A percentile compares a stretch with the other conserved stretches of the same genome.
Conservation (phyloP, 257 asterid genomes). For the Solanum bukasovii region DNA sequence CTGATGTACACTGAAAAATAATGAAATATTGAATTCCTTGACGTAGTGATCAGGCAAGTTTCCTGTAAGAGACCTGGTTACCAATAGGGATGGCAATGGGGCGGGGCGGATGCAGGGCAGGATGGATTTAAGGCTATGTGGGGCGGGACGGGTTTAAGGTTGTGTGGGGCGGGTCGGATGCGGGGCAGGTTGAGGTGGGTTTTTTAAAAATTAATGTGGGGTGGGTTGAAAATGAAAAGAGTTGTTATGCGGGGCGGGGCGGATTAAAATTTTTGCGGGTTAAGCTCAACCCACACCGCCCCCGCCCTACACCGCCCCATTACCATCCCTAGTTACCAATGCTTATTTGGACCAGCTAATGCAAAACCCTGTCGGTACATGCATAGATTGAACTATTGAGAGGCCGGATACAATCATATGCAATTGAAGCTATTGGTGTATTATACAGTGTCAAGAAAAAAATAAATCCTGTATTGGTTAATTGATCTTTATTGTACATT, state of each 20-base stretch:
- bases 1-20: not conserved
- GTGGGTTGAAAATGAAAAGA: too few species aligned
- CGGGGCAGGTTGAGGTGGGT: too few species aligned
- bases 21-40: not conserved
- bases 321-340: not conserved
- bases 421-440: not conserved
- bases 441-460: not conserved
- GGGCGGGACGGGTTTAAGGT: too few species aligned
- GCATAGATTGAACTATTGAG: not conserved
- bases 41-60: not conserved
- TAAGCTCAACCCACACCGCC: too few species aligned
- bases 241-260: too few species aligned
- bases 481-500: not conserved
- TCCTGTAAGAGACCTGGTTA: not conserved
- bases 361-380: not conserved
- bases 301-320: too few species aligned
- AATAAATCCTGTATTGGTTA: not conserved
- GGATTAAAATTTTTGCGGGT: too few species aligned
- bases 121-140: too few species aligned
- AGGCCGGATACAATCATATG: not conserved
- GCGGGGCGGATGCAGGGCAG: too few species aligned
- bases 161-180: too few species aligned
- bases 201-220: too few species aligned
- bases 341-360: not conserved
- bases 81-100: not conserved